Base-by-base conservation (phyloP, 2,329 filamentous ascomycete genomes). In the Paecilomyces sp. region DNA sequence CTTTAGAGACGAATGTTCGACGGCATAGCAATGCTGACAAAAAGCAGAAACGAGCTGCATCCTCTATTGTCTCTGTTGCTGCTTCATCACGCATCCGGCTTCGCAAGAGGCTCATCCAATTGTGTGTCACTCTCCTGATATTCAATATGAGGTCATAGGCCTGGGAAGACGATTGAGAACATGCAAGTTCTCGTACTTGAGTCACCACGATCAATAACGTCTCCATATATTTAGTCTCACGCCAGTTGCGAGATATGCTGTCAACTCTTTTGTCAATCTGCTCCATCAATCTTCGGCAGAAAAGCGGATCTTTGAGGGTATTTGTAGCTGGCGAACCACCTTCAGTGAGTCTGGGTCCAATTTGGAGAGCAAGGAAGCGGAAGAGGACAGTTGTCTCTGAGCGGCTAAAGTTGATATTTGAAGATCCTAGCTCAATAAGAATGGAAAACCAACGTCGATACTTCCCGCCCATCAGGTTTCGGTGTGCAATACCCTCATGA, bases 221-320 rank as follows among this genome's bases (percentile, higher is more conserved):
- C 3, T 84, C 80, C 84, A 89, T 88, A 13, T 79, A 77, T 57
- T 83, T 70, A 0, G 72, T 74, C 61, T 89, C 86, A 0, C 85
- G 77, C 82, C 85, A 88, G 53, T 85, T 89, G 0, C 74, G 69
- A 0, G 69, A 66, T 7, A 89, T 80, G 0, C 69, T 66, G 0
- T 73, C 66, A 0, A 89, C 59, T 1, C 79, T 77, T n/a, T 69
- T 60, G 1, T 74, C 63, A 0, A 89, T 66, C 36, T 84, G 79
- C 0, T 80, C 69, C 0, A 80, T 53, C 0, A 89, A 68, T 5
- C 71, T 74, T 0, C 62, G 12, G 47, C 83, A 84, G 61, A 89
- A 88, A 0, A 53, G 7, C 0, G 61, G 2, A n/a, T 88, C 81
- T 1, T 61, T 62, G 41, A 89, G 82, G 0, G 82, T 64, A 0